Conservation (phyloP, 2,329 filamentous ascomycete genomes). For the Clonostachys rhizophaga region DNA sequence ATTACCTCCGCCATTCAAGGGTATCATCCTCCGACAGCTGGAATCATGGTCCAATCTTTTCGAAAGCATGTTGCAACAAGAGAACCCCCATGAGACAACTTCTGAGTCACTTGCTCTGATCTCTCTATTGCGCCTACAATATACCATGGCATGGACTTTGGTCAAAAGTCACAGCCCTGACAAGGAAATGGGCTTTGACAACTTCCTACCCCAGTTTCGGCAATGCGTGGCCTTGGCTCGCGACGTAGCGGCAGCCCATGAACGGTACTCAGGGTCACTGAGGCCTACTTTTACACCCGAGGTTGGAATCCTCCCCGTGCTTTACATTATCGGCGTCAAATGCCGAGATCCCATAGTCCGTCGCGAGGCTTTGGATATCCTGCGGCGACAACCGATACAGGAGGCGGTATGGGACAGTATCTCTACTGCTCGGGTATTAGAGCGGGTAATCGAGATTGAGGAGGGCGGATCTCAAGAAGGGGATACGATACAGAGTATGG, state of each 20-base stretch:
- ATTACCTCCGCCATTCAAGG: slow-evolving; percentile 1
- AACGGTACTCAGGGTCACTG: slow-evolving; percentile 11
- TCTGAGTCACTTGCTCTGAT: slow-evolving; percentile 9
- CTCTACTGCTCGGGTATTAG: slow-evolving; percentile 16
- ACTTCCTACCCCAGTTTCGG: slow-evolving; percentile 18
- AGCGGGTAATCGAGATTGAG: slow-evolving; percentile 27
- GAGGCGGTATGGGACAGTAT: slow-evolving; percentile 27
- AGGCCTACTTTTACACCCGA: slow-evolving; percentile 24
- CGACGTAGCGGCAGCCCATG: slow-evolving; percentile 11
- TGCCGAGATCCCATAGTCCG: slow-evolving; percentile 24
- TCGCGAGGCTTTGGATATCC: slow-evolving; percentile 17
- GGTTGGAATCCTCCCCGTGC: slow-evolving; percentile 20
- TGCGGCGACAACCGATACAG: slow-evolving; percentile 14
- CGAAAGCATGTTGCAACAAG: slow-evolving; percentile 13
- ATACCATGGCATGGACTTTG: slow-evolving; percentile 17
- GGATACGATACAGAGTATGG: slow-evolving; percentile 12
- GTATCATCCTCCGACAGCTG: slow-evolving; percentile 11
- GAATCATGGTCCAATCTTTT: slow-evolving; percentile 18
- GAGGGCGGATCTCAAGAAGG: slow-evolving; percentile 11
- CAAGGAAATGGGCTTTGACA: slow-evolving; percentile 20
- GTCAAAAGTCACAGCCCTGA: slow-evolving; percentile 13
- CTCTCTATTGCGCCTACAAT: slow-evolving; percentile 20
- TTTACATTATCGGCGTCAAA: slow-evolving; percentile 26
- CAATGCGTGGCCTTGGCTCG: slow-evolving; percentile 14
- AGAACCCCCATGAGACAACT: slow-evolving; percentile 3